Base-by-base conservation (phyloP, 495 filamentous ascomycete species). In the Penicillium herquei region DNA sequence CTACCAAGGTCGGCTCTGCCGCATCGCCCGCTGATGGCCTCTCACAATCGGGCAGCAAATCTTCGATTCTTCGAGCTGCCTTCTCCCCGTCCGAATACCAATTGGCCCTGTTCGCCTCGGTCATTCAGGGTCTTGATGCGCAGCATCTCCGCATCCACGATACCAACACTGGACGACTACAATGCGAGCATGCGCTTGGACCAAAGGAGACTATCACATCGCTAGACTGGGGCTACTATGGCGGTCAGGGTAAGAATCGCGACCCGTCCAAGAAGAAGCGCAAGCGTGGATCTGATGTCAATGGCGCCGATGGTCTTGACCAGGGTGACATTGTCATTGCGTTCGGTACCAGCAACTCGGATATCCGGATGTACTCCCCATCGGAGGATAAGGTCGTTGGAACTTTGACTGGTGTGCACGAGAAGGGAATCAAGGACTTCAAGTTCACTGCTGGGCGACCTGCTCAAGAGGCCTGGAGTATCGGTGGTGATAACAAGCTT, bases 111-210 rank as follows among this genome's bases (percentile, higher is more conserved):
- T 85, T 84, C 64, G 82, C 82, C 16, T 85, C 82, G 17, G 75
- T 82, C 32, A 81, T 84, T 50, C 81, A 83, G 54, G 81, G 80
- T 5, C 74, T 85, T 17, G 82, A 81, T 70, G 77, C 76, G 30
- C 80, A 84, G 56, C 79, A 82, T 55, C 70, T 85, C 26, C 77
- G 82, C 37, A 79, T 85, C 49, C 82, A 85, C 67, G 81, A 84
- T 58, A 82, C 79, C 14, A 75, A 63, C 50, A 84, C 81, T 31
- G 80, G 79, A 39, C 76, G 77, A 16, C 72, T 85, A 60, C 79
- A 78, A 52, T 83, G 81, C 52, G 82, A 85, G 66, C 72, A 83
- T 70, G 69, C 71, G 3, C 56, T 84, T 52, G 72, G 69, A 43
- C 71, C 79, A 16, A 79, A 79, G 63, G 75, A 79, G 52, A 68